Evolutionary conservation across 1,284 basidiomycete species (phyloP).

Genomic region (Anthracocystis panici-leucophaei): DNA sequence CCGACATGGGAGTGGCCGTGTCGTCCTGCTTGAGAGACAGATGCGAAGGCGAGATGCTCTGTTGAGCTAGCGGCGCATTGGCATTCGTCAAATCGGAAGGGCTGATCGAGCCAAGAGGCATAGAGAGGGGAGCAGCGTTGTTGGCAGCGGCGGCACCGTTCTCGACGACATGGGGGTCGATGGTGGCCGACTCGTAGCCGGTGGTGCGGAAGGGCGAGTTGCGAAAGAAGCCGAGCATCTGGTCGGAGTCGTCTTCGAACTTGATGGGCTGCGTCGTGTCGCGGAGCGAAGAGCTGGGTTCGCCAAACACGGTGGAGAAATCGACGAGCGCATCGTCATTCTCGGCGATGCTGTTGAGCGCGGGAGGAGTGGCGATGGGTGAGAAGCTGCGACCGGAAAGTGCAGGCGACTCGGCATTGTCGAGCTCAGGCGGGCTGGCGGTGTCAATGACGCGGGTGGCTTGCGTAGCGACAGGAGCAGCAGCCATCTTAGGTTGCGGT

Average conservation of each 20-base stretch:
- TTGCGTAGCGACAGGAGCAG: neutral
- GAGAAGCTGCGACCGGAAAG: constrained; percentile 41
- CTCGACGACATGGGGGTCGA: constrained; percentile 52
- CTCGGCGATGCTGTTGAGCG: constrained; percentile 33
- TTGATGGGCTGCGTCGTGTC: constrained; percentile 25
- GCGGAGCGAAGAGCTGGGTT: constrained; percentile 25
- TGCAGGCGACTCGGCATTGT: constrained; percentile 37
- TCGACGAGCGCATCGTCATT: constrained; percentile 25
- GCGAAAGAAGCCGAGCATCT: constrained; percentile 43
- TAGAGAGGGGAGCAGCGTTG: constrained; percentile 7
- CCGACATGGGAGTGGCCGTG: constrained; percentile 41
- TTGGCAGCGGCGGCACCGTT: constrained; percentile 3
- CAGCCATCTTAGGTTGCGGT: constrained; percentile 23
- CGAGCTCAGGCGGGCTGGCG: constrained; percentile 41
- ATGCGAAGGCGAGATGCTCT: constrained; percentile 6
- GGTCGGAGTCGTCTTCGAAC: constrained; percentile 33
- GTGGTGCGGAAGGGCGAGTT: constrained; percentile 44
- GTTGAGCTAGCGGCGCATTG: neutral
- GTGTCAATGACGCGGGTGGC: neutral
- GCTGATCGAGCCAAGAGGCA: constrained; percentile 28
- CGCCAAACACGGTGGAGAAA: constrained; percentile 37
- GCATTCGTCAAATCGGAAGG: constrained; percentile 9
- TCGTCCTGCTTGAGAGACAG: constrained; percentile 12
- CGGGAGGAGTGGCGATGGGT: constrained; percentile 33
- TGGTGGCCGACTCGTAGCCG: constrained; percentile 38